Percentiles rank a stretch among this genome's conserved stretches.
Conservation (phyloP, 805 yeast species). For the Saccharomycopsis fermentans region DNA sequence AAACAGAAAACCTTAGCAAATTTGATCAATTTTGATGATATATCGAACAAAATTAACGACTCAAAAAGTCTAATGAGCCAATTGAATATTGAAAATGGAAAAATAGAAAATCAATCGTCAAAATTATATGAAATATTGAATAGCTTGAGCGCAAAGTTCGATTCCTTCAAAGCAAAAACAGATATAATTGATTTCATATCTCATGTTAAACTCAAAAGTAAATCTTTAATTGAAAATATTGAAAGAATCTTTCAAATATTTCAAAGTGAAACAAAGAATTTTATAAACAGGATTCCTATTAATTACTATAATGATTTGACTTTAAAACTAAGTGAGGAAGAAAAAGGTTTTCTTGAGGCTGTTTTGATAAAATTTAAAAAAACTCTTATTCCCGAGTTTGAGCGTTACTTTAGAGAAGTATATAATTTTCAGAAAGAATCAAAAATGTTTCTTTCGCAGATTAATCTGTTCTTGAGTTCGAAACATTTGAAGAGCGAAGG, state of each 20-base stretch:
- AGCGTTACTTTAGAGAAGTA: not conserved
- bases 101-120: not conserved
- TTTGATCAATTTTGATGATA: slow-evolving; percentile 25
- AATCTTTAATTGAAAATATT: not conserved
- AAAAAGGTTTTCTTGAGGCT: not conserved
- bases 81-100: slow-evolving; percentile 3
- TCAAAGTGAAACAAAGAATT: not conserved
- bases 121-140: not conserved
- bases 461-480: not conserved
- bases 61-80: slow-evolving; percentile 20
- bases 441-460: not conserved
- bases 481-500: not conserved
- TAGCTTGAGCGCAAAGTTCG: not conserved
- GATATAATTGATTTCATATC: not conserved
- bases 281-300: not conserved
- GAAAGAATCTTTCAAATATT: not conserved
- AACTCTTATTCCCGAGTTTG: not conserved
- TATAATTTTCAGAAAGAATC: not conserved
- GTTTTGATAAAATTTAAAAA: not conserved
- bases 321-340: not conserved
- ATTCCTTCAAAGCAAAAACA: not conserved
- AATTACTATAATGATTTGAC: not conserved
- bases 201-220: not conserved
- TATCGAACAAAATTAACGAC: slow-evolving; percentile 27
- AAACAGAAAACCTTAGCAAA: slow-evolving; percentile 24